Conservation (phyloP, 2,329 filamentous ascomycete species). For the Fusarium foetens region DNA sequence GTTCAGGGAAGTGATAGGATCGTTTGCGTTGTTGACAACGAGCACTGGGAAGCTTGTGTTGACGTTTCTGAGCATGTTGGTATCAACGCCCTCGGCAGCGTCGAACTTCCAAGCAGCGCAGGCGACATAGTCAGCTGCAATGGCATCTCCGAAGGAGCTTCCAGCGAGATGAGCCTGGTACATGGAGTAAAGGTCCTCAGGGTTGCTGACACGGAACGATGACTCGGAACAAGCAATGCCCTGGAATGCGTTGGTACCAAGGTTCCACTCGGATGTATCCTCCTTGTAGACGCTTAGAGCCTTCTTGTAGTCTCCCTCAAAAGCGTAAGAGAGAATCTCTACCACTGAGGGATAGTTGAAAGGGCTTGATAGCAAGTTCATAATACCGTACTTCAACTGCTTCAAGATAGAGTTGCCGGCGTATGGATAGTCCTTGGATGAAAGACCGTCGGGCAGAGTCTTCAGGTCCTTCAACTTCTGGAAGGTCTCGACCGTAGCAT, state of each 20-base stretch:
- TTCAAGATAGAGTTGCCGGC: slow-evolving; percentile 21
- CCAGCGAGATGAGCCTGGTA: slow-evolving; percentile 16
- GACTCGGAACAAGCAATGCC: slow-evolving; percentile 32
- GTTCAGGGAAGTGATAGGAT: slow-evolving; percentile 31
- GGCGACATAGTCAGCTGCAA: neutral
- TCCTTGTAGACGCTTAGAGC: slow-evolving; percentile 12
- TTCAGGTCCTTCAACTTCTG: slow-evolving; percentile 12
- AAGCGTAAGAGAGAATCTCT: slow-evolving; percentile 1
- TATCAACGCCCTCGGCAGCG: slow-evolving; percentile 25
- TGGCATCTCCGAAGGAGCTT: slow-evolving; percentile 29
- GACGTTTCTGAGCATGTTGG: slow-evolving; percentile 22
- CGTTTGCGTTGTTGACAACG: slow-evolving; percentile 34
- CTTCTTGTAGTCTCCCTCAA: slow-evolving; percentile 17
- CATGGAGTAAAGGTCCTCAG: slow-evolving; percentile 22
- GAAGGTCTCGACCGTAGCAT: neutral
- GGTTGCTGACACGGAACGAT: slow-evolving; percentile 15
- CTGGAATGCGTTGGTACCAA: slow-evolving; percentile 8
- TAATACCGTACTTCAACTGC: slow-evolving; percentile 13
- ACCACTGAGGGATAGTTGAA: slow-evolving; percentile 8
- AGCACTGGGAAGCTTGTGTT: slow-evolving; percentile 36
- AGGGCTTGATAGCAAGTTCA: slow-evolving; percentile 15
- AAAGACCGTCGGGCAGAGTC: slow-evolving; percentile 5
- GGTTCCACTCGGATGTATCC: slow-evolving; percentile 23
- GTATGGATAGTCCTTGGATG: neutral
- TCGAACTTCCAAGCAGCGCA: slow-evolving; percentile 32